Evolutionary conservation across 1,139 yeast species (phyloP), one percentile per base, ranked within the genome.

Genomic region (Sugiyamaella novakii): DNA sequence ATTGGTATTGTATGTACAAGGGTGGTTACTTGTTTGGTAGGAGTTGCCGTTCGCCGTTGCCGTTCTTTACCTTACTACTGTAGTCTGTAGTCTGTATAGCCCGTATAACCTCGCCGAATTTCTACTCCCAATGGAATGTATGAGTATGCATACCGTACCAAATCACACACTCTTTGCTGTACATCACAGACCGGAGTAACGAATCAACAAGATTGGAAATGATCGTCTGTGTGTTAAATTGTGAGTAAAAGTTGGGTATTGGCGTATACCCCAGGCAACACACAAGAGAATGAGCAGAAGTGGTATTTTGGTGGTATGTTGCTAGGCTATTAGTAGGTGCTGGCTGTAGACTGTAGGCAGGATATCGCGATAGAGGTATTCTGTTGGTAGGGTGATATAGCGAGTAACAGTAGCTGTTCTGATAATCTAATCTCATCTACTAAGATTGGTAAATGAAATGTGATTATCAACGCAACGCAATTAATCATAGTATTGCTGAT

Each of bases 161-260:
- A 15, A 38, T 38, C 43, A 38, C 22, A 38, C 43, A 38, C 33
- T n/a, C 24, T 7, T 3, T 3, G 11, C 25, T 38, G 43, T 38
- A 38, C 34, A 38, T 38, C 43, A 38, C 25, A 38, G 43, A 38
- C 24, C 43, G 25, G 34, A 10, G 4, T 3, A 21, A 22, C 8
- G 29, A n/a, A 5, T 7, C 10, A 2, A 19, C 33, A 10, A 11
- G 43, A 38, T 38, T 28, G 43, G 43, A 12, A 38, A 8, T 14
- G 43, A 38, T 38, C 43, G 34, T 11, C 43, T 6, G 8, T 3
- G n/a, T 12, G 25, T 11, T 27, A 17, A 17, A 14, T 38, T 28
- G 43, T 17, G 24, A 25, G 40, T 8, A 17, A 38, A 38, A 38
- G 24, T 27, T 15, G 41, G 43, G 43, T 38, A 25, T 14, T 27